A percentile compares a stretch with the other conserved stretches of the same genome.
phyloP scores from a whole-genome alignment of 1,284 basidiomycete species.

The Coniophora puteana region DNA sequence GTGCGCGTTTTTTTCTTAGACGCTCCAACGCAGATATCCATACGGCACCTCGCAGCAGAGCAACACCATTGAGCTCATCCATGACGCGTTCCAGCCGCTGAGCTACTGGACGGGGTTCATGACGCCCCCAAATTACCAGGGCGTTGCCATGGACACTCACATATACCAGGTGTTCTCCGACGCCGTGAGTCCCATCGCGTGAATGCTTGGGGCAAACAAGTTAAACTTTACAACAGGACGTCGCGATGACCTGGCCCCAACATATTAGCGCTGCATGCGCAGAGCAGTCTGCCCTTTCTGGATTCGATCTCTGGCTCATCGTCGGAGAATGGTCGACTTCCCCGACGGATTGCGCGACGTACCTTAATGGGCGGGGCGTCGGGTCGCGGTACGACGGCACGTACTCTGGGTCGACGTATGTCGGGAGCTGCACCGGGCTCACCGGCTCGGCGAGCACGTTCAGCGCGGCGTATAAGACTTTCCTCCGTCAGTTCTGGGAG shows the following conservation, averaged over 20 bases:
- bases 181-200: slow-evolving; percentile 34
- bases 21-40: slow-evolving; percentile 49
- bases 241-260: slow-evolving; percentile 46
- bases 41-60: slow-evolving; percentile 55
- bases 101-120: slow-evolving; percentile 74
- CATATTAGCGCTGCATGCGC: slow-evolving; percentile 70
- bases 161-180: slow-evolving; percentile 80
- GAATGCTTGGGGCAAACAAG: neutral
- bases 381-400: slow-evolving; percentile 83
- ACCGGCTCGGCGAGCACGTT: slow-evolving; percentile 75
- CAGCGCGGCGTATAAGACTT: slow-evolving; percentile 77
- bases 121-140: slow-evolving; percentile 50
- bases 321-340: slow-evolving; percentile 88
- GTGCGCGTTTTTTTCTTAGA: slow-evolving; percentile 6
- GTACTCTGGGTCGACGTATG: slow-evolving; percentile 56
- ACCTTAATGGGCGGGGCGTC: slow-evolving; percentile 63
- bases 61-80: slow-evolving; percentile 67
- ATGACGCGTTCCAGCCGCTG: slow-evolving; percentile 84
- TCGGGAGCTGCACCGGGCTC: slow-evolving; percentile 72
- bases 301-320: slow-evolving; percentile 68
- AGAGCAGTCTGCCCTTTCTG: slow-evolving; percentile 40
- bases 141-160: slow-evolving; percentile 82
- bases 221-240: slow-evolving; percentile 39
- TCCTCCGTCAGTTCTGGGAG: slow-evolving; percentile 82
- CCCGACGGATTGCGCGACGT: slow-evolving; percentile 82